These are phyloP conservation scores for Erucastrum elatum DNA, from an alignment of 345 rosid species.

Conservation along the genomic window DNA sequence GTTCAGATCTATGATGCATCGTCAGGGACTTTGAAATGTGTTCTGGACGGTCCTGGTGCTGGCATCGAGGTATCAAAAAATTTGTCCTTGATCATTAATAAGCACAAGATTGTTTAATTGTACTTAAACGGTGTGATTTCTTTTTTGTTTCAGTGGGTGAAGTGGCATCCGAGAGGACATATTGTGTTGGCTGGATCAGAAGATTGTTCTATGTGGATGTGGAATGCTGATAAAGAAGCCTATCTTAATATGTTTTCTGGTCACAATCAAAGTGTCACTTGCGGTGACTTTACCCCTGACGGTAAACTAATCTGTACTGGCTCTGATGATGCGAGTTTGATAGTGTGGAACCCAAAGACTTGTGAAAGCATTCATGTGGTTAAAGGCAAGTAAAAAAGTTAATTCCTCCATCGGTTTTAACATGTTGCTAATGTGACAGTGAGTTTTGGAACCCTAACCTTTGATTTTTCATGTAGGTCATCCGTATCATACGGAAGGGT, in stretches of 20 bases:
- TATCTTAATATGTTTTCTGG: conserved; percentile 76
- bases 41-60: conserved; percentile 66
- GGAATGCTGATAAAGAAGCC: conserved; percentile 86
- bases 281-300: conserved; percentile 95
- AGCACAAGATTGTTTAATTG: background rate
- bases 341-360: conserved; percentile 87
- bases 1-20: conserved; percentile 60
- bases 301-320: conserved; percentile 92
- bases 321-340: conserved; percentile 85
- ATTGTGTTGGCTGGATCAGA: conserved; percentile 83
- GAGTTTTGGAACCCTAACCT: background rate
- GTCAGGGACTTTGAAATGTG: conserved; percentile 56
- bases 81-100: background rate
- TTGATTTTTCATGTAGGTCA: conserved; percentile 54
- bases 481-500: conserved; percentile 78
- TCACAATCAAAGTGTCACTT: conserved; percentile 68
- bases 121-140: conserved; percentile 17
- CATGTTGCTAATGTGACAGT: background rate
- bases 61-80: conserved; percentile 65
- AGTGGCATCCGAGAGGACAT: conserved; percentile 94
- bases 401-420: background rate
- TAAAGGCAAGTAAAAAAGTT: conserved; percentile 49
- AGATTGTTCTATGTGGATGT: conserved; percentile 83
- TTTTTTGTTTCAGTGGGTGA: conserved; percentile 63
- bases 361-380: conserved; percentile 71